Percentiles rank a stretch among this genome's conserved stretches.
Evolutionary conservation across 805 yeast genomes (phyloP).

Genomic region (Saccharomycopsis schoenii): DNA sequence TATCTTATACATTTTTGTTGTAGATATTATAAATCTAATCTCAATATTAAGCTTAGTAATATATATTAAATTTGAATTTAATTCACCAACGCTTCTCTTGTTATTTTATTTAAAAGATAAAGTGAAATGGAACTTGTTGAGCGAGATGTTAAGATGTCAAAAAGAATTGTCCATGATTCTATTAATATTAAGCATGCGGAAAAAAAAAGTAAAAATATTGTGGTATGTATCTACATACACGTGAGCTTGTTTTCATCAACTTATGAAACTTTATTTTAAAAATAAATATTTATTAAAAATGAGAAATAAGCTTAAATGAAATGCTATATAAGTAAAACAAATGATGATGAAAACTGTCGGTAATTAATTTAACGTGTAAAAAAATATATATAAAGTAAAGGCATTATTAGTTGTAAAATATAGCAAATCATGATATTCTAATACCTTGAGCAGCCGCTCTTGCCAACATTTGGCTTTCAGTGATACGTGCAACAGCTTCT

Average conservation of each 20-base stretch:
- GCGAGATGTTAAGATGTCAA: not conserved
- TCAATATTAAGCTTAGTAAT: not conserved
- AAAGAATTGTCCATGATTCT: not conserved
- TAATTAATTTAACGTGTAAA: no score
- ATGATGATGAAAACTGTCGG: not conserved
- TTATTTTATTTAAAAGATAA: not conserved
- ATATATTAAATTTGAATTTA: no score
- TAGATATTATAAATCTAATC: no score
- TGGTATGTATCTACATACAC: no score
- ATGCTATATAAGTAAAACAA: not conserved
- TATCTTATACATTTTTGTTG: no score
- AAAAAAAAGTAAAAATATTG: not conserved
- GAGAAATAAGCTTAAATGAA: not conserved
- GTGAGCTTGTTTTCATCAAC: no score
- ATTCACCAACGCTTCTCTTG: no score
- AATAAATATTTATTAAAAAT: not conserved
- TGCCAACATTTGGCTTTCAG: conserved; percentile 43
- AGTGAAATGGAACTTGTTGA: not conserved
- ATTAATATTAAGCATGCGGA: not conserved
- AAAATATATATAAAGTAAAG: not conserved
- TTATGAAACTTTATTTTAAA: not conserved
- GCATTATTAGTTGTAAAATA: not conserved
- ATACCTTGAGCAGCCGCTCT: conserved; percentile 26
- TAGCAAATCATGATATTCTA: conserved; percentile 3
- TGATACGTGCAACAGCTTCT: conserved; percentile 44